Evolutionary conservation across 306 rosid species (phyloP), one percentile per base, ranked within the genome.

Genomic region (Vigna mungo): DNA sequence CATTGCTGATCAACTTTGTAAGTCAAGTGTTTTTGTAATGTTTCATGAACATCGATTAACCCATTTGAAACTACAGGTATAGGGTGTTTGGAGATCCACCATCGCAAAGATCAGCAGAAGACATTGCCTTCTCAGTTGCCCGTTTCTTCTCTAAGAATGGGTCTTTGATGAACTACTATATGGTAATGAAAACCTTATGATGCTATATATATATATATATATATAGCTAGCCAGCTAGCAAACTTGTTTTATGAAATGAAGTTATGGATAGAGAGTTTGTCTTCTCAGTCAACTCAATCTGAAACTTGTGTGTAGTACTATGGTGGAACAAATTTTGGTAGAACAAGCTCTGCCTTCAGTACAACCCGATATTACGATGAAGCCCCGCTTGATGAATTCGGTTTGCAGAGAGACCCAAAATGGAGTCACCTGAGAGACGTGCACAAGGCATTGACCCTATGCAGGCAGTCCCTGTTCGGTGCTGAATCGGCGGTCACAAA

Each of bases 281-380:
- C 17, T 44, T 44, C 49, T 44, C 15, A 62, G 53, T 51, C 17
- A 61, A 64, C 53, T 59, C 55, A 5, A 66, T 67, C 37, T 52
- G 53, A 79, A 82, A 82, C 79, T 47, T 75, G 71, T 84, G 71
- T 84, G 83, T 82, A 95, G 98, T 96, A 96, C 85, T 90, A 96
- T 81, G 99, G 99, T 46, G 99, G 99, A 61, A 92, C 98, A 27
- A 96, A 92, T 72, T 91, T 89, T 47, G 98, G 97, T n/a, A 89
- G 99, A 89, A 92, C 98, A 67, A 86, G 85, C 68, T 79, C 98
- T 10, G 87, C 88, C 70, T 96, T 89, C 47, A 68, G 90, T 2
- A 88, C 98, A 48, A 96, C 99, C 43, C 86, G 94, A 6, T 96
- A 96, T 72, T 96, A 96, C 17, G 99, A 96, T 41, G 97, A 96